Conservation (phyloP, 1,284 basidiomycete species). For the Trametes sp. region DNA sequence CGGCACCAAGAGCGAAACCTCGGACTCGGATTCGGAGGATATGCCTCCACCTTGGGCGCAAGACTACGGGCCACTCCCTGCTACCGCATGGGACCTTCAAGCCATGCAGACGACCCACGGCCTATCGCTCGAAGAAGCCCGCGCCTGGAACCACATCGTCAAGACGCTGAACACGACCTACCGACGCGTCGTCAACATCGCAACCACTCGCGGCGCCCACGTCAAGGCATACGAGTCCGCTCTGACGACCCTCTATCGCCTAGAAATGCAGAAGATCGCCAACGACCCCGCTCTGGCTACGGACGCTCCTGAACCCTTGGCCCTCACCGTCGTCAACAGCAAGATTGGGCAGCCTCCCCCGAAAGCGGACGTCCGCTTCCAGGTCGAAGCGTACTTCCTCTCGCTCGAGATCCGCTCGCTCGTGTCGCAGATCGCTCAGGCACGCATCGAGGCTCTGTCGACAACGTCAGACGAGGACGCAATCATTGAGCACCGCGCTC, state of each 20-base stretch:
- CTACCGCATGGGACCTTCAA: neutral
- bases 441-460: constrained; percentile 32
- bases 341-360: constrained; percentile 62
- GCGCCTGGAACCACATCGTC: constrained; percentile 48
- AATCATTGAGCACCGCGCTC: constrained; percentile 19
- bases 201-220: constrained; percentile 56
- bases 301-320: constrained; percentile 50
- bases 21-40: neutral
- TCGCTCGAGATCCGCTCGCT: constrained; percentile 54
- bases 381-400: constrained; percentile 60
- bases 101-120: constrained; percentile 30
- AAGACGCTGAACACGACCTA: constrained; percentile 48
- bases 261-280: constrained; percentile 51
- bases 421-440: constrained; percentile 42
- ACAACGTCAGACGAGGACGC: constrained; percentile 7
- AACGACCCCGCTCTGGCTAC: constrained; percentile 46
- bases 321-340: constrained; percentile 54
- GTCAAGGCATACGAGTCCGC: constrained; percentile 61
- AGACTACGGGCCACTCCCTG: constrained; percentile 9
- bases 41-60: neutral
- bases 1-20: neutral
- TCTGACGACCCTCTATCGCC: constrained; percentile 53
- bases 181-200: constrained; percentile 45
- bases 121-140: constrained; percentile 35
- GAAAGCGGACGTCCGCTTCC: constrained; percentile 58